Conservation (phyloP, 371 early-diverging fungal genomes). For the Catenaria anguillulae region DNA sequence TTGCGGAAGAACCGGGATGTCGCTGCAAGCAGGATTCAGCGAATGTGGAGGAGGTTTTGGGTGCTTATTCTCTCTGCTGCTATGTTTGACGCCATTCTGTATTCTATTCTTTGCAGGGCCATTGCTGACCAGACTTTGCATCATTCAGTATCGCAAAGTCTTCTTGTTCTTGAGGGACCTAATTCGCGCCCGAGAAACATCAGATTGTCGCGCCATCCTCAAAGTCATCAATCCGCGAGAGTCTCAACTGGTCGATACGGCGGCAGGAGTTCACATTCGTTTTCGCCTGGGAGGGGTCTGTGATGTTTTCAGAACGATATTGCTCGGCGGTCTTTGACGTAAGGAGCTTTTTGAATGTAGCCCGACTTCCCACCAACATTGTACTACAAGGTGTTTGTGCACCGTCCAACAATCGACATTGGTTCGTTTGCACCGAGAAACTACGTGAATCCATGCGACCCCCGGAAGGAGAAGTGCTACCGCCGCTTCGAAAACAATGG, state of each 20-base stretch:
- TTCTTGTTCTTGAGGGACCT: slow-evolving; percentile 27
- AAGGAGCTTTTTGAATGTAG: too few species aligned
- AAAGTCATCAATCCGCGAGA: slow-evolving; percentile 34
- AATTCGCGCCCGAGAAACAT: slow-evolving; percentile 24
- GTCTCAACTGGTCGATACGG: slow-evolving; percentile 25
- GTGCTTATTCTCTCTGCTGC: too few species aligned
- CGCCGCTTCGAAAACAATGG: slow-evolving; percentile 32
- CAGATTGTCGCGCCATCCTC: slow-evolving; percentile 23
- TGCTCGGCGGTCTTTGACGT: too few species aligned
- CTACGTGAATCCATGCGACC: slow-evolving; percentile 21
- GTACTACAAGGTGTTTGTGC: slow-evolving; percentile 34
- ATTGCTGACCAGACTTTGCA: too few species aligned
- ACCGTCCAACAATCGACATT: slow-evolving; percentile 27
- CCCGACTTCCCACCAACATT: slow-evolving; percentile 31
- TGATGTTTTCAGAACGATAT: too few species aligned
- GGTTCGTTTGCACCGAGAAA: slow-evolving; percentile 32
- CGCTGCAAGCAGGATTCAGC: slow-evolving; percentile 24
- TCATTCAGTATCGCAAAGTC: slow-evolving; percentile 19
- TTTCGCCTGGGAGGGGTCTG: slow-evolving; percentile 37
- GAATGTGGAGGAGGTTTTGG: slow-evolving; percentile 23
- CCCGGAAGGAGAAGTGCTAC: slow-evolving; percentile 27
- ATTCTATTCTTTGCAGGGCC: too few species aligned
- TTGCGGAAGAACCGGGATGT: slow-evolving; percentile 12
- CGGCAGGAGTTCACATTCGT: slow-evolving; percentile 25
- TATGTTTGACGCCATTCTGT: too few species aligned